Conservation (phyloP, 2,329 filamentous ascomycete genomes). For the Hysterium pulicare region DNA sequence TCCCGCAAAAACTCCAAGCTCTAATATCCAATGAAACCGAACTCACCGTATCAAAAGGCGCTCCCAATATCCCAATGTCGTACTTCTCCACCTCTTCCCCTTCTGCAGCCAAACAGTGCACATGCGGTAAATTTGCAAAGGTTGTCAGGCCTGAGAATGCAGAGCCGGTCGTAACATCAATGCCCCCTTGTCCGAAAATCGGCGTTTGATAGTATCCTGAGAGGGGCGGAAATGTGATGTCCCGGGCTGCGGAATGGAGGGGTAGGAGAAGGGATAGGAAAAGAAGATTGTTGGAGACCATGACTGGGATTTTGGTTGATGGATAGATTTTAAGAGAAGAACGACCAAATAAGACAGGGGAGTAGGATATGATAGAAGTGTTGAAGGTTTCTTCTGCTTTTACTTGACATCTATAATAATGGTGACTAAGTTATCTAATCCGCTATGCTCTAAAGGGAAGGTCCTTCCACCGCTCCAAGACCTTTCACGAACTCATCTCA, state of each 20-base stretch:
- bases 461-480: not conserved
- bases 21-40: not conserved
- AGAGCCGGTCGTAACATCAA: conserved; percentile 26
- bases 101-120: conserved; percentile 43
- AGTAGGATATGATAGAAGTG: not conserved
- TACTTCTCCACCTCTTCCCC: conserved; percentile 38
- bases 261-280: not conserved
- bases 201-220: conserved; percentile 35
- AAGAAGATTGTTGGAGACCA: not conserved
- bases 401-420: not conserved
- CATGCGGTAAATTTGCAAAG: conserved; percentile 48
- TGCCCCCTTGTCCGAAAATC: conserved; percentile 15
- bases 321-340: no score
- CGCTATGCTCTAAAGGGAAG: not conserved
- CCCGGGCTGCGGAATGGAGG: conserved; percentile 20
- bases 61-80: conserved; percentile 50
- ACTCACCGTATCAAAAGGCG: conserved; percentile 49
- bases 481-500: not conserved
- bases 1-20: conserved; percentile 1
- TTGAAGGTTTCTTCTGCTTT: not conserved
- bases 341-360: no score
- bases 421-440: not conserved
- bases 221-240: conserved; percentile 45
- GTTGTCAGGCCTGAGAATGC: conserved; percentile 45
- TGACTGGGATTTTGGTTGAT: not conserved